Conservation (phyloP, 495 filamentous ascomycete genomes). For the Neurospora sp. region DNA sequence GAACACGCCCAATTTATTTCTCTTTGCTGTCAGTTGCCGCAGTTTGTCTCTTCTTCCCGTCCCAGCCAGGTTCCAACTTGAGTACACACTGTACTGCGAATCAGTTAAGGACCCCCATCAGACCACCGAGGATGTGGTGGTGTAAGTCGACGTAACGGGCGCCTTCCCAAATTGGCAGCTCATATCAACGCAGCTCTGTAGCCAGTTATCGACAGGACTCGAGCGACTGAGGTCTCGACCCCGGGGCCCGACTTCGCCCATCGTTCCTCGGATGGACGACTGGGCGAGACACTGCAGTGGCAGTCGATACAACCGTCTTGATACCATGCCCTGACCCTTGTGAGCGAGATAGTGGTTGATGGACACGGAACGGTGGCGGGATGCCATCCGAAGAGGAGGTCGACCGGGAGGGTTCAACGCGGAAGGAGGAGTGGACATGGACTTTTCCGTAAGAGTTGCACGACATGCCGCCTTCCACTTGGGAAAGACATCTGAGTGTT, state of each 20-base stretch:
- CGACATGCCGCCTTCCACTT: background rate
- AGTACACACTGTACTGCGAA: background rate
- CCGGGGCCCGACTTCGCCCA: background rate
- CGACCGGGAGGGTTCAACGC: background rate
- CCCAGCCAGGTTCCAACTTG: background rate
- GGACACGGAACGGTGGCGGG: background rate
- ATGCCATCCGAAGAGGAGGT: background rate
- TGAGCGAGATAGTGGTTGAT: background rate
- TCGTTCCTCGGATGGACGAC: background rate
- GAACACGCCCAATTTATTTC: background rate
- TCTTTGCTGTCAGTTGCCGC: background rate
- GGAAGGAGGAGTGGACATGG: background rate
- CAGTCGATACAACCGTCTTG: background rate
- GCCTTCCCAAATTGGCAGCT: background rate
- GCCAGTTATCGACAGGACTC: background rate
- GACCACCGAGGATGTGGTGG: background rate
- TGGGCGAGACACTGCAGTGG: background rate
- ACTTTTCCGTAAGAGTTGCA: background rate
- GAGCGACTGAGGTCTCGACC: background rate
- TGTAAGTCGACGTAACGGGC: background rate
- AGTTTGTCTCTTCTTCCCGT: background rate
- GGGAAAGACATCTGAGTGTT: background rate
- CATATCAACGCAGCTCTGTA: background rate
- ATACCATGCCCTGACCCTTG: background rate
- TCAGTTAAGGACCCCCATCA: background rate